These are phyloP conservation scores for Colletotrichum agaves DNA, from an alignment of 2,329 filamentous ascomycete genomes.

Conservation along the genomic window DNA sequence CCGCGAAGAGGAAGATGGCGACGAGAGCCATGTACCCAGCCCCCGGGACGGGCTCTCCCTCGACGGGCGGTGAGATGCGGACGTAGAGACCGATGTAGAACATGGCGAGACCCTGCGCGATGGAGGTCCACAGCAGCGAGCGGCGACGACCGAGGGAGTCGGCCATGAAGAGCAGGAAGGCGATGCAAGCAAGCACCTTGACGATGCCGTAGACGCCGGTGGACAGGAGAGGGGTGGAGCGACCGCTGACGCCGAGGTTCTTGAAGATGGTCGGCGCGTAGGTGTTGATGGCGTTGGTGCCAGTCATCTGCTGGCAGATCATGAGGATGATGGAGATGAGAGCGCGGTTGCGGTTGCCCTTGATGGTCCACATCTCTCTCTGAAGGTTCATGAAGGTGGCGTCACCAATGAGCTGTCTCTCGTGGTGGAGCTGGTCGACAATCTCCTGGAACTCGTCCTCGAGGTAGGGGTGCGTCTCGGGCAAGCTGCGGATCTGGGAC, in stretches of 20 bases:
- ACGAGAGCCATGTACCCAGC: constrained; percentile 74
- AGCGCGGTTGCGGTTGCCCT: constrained; percentile 67
- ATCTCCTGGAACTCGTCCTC: constrained; percentile 67
- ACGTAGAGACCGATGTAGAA: constrained; percentile 75
- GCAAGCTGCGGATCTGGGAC: constrained; percentile 64
- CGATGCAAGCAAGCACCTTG: constrained; percentile 67
- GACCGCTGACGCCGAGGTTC: constrained; percentile 54
- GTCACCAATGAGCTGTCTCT: constrained; percentile 61
- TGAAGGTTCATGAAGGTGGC: constrained; percentile 62
- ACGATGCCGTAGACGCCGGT: constrained; percentile 73
- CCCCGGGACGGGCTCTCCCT: constrained; percentile 60
- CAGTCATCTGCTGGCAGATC: constrained; percentile 75
- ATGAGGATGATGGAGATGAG: constrained; percentile 65
- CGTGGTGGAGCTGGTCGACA: constrained; percentile 64
- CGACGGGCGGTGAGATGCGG: constrained; percentile 63
- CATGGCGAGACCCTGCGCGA: constrained; percentile 70
- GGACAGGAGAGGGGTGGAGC: constrained; percentile 65
- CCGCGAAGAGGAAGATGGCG: constrained; percentile 72
- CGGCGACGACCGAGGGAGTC: constrained; percentile 69
- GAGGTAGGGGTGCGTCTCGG: constrained; percentile 63
- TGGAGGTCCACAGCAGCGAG: constrained; percentile 68
- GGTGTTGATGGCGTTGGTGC: constrained; percentile 53
- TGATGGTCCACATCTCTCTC: constrained; percentile 68
- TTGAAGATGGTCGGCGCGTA: constrained; percentile 49
- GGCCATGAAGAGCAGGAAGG: constrained; percentile 69